Evolutionary conservation across 345 rosid species (phyloP), one percentile per base, ranked within the genome.

Genomic region (Cardamine resedifolia): DNA sequence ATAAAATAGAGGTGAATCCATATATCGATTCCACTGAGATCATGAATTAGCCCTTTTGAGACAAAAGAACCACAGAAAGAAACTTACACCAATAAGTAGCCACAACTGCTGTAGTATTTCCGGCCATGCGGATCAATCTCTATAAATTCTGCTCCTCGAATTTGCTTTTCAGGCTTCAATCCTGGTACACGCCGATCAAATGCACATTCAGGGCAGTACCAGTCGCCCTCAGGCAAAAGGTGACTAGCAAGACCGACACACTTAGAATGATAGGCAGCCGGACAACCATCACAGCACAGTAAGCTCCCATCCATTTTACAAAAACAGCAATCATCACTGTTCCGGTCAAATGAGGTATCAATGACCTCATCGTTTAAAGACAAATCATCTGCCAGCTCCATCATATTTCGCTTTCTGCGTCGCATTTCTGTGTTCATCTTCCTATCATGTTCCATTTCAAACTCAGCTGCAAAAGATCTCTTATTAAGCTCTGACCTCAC

Each of bases 271-370:
- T 87, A 95, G 9, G 99, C 99, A 81, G 99, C 97, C 62, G 99
- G 99, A 78, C 99, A 91, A 57, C 99, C 99, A 82, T 95, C 99
- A 75, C 99, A 95, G 78, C 97, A 95, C 69, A 95, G 86, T 80
- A 95, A 80, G 66, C 45, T 89, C 63, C 99, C 97, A 71, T 95
- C 96, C 99, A 95, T 95, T 86, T 90, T 95, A 71, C 99, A 95
- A 68, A 95, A 85, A 79, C 85, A 84, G 77, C 97, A 95, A 73
- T 95, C 96, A 61, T 95, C 97, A 72, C 86, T 88, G 79, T 95
- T 95, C 93, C 88, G 74, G 80, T 91, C 97, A 68, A 66, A 58
- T 19, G 82, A 77, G 27, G 80, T 81, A 74, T 88, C 93, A 70
- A 47, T 74, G 53, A 76, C 75, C 70, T 87, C 96, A 67, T 81